Evolutionary conservation across 2,329 filamentous ascomycete genomes (phyloP), one percentile per base, ranked within the genome.

Genomic region (Aphanoascus verrucosus): DNA sequence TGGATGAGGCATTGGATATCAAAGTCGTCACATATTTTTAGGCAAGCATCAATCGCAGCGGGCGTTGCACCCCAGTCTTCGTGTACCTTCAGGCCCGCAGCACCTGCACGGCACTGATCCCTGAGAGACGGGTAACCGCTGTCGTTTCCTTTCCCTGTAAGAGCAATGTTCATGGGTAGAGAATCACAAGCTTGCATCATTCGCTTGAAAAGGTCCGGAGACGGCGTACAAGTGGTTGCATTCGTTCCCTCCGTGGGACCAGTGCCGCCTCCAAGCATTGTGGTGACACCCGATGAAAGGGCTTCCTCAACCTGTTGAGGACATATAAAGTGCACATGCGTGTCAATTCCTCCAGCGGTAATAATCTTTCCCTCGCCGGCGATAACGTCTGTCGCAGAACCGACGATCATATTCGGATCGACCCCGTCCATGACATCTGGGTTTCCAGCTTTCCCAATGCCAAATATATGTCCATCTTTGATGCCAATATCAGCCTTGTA

Each of bases 361-460:
- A 97, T 73, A 58, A 97, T 96, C 72, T 87, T 87, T 61, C 86
- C 83, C 71, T 97, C 91, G 12, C 82, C 90, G 15, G 91, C 88
- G 65, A 97, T 83, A 19, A 96, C 88, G 73, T 97, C 91, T 0
- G 91, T 97, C 60, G 86, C 88, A 58, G 84, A 85, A 9, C 91
- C 91, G 8, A 96, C 81, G 1, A 95, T 74, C 82, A 97, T 82
- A 53, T 82, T 77, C 0, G 81, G 75, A 55, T 84, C 76, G 5
- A 97, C 88, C 3, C 87, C 87, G 32, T 93, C 85, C 91, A 96
- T 96, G 45, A 94, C 82, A 69, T 97, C 91, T n/a, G 91, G 91
- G 63, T 96, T 97, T 17, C 91, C 91, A 14, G 91, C 88, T 71
- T 97, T 96, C 56, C 91, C 91, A 61, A 97, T 91, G 0, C 82